Evolutionary conservation across 2,329 filamentous ascomycete genomes (phyloP).

Genomic region (Exutisphaerella laricina): DNA sequence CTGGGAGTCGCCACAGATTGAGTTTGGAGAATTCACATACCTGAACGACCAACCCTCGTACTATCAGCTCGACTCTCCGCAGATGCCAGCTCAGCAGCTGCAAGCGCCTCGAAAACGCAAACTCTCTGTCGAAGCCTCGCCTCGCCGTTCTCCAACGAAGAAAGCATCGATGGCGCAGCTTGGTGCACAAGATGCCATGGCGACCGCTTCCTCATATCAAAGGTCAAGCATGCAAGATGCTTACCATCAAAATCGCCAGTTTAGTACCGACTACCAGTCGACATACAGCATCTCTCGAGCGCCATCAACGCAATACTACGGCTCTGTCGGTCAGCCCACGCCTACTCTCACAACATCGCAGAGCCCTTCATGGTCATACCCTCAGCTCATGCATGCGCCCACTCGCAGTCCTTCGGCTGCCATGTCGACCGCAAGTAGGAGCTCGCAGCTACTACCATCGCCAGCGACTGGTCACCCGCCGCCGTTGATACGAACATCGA

Average conservation of each 20-base stretch:
- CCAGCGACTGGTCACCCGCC: constrained; percentile 47
- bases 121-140: constrained; percentile 47
- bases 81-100: constrained; percentile 18
- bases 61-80: constrained; percentile 29
- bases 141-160: constrained; percentile 43
- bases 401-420: constrained; percentile 28
- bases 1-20: constrained; percentile 41
- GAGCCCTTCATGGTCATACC: constrained; percentile 32
- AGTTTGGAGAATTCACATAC: constrained; percentile 59
- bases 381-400: constrained; percentile 14
- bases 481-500: constrained; percentile 62
- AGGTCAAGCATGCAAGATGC: constrained; percentile 29
- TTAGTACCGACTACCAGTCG: constrained; percentile 32
- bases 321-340: constrained; percentile 21
- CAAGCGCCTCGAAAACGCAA: constrained; percentile 51
- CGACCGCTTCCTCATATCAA: constrained; percentile 35
- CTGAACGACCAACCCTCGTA: constrained; percentile 22
- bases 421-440: constrained; percentile 22
- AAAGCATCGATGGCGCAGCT: constrained; percentile 36
- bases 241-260: constrained; percentile 33
- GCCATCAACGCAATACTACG: constrained; percentile 27
- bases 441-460: constrained; percentile 39
- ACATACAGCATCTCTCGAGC: constrained; percentile 26
- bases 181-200: constrained; percentile 31
- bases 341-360: constrained; percentile 32